phyloP scores from a whole-genome alignment of 1,284 basidiomycete species.

The Laetiporus sulphureus region DNA sequence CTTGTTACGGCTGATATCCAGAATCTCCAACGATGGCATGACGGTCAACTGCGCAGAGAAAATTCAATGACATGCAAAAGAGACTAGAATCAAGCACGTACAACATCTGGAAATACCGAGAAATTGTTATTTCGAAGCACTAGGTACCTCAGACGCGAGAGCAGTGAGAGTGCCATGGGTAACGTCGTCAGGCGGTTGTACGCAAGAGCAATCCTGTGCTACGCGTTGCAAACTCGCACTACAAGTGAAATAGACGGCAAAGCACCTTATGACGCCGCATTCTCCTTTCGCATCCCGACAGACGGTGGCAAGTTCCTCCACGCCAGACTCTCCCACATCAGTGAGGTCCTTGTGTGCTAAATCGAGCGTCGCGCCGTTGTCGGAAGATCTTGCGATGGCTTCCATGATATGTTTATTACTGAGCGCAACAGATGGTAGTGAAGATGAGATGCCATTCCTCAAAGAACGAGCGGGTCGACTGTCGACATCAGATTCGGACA shows the following conservation, averaged over 20 bases:
- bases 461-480: constrained; percentile 5
- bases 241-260: constrained; percentile 6
- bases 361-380: constrained; percentile 78
- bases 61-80: neutral
- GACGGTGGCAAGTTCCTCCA: constrained; percentile 63
- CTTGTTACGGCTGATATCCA: constrained; percentile 94
- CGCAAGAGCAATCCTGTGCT: constrained; percentile 73
- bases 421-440: constrained; percentile 36
- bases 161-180: constrained; percentile 71
- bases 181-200: constrained; percentile 81
- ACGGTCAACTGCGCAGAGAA: constrained; percentile 58
- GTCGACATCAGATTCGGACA: constrained; percentile 9
- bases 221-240: constrained; percentile 4
- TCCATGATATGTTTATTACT: constrained; percentile 54
- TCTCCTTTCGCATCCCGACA: constrained; percentile 47
- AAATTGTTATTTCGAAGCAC: constrained; percentile 91
- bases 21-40: constrained; percentile 86
- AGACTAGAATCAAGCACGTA: constrained; percentile 26
- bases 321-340: constrained; percentile 68
- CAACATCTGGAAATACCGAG: constrained; percentile 80
- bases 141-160: constrained; percentile 83
- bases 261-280: constrained; percentile 66
- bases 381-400: constrained; percentile 62
- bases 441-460: constrained; percentile 18
- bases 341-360: constrained; percentile 73